phyloP scores from a whole-genome alignment of 371 early-diverging fungal species.

The Syncephalastrum sp. region DNA sequence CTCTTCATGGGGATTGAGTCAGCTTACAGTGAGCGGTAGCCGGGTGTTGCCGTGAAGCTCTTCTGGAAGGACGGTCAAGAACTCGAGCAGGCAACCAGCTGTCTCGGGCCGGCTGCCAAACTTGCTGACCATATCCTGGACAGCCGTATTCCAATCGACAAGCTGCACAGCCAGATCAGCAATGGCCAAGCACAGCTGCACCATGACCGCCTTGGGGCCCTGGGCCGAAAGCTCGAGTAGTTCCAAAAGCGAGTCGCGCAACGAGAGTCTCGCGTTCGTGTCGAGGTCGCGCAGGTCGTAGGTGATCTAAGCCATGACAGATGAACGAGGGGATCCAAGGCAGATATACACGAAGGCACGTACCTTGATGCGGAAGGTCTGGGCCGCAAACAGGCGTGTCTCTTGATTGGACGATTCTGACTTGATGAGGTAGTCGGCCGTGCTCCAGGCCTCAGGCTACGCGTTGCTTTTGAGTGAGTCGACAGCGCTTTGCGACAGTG shows the following conservation, averaged over 20 bases:
- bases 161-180: slow-evolving; percentile 88
- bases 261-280: slow-evolving; percentile 53
- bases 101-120: slow-evolving; percentile 62
- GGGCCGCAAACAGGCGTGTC: slow-evolving; percentile 86
- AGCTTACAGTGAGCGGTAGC: slow-evolving; percentile 59
- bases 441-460: slow-evolving; percentile 88
- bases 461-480: not conserved
- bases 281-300: slow-evolving; percentile 80
- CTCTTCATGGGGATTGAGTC: not conserved
- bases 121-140: slow-evolving; percentile 62
- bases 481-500: not conserved
- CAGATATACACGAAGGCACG: not conserved
- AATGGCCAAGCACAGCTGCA: slow-evolving; percentile 83
- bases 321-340: not conserved
- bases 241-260: slow-evolving; percentile 81
- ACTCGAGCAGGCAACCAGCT: slow-evolving; percentile 69
- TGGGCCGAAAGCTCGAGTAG: slow-evolving; percentile 47
- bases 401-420: slow-evolving; percentile 55
- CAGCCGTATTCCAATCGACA: slow-evolving; percentile 78
- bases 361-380: slow-evolving; percentile 91
- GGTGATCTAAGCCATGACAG: slow-evolving; percentile 56
- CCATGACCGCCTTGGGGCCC: slow-evolving; percentile 65
- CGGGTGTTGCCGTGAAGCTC: slow-evolving; percentile 73
- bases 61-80: slow-evolving; percentile 85
- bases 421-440: slow-evolving; percentile 74